Base-by-base conservation (phyloP, 495 filamentous ascomycete genomes). In the Neurospora pannonica region DNA sequence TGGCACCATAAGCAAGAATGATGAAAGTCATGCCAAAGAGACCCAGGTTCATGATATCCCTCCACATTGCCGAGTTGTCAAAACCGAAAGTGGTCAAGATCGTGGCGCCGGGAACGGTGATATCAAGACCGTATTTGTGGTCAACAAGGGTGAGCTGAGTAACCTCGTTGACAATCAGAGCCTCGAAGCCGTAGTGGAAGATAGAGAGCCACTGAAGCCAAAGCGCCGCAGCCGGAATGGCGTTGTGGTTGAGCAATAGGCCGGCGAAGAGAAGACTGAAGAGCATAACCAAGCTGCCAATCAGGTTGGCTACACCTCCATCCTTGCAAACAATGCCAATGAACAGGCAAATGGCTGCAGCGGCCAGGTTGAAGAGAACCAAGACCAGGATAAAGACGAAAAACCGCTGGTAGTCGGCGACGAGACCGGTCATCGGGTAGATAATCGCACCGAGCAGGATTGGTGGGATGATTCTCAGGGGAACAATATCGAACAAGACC, bases 201-300 rank as follows among this genome's bases (percentile, higher is more conserved):
- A 99, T 99, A 24, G 94, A 97, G n/a, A 98, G 86, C 85, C 94
- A 84, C 84, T 99, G 97, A 42, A 98, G 80, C 96, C 96, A 99
- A 73, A 93, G 78, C 9, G 93, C 92, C 9, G 90, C 89, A 46
- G 87, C 83, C 5, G 96, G 96, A 74, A 98, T 98, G 17, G 92
- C 93, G 79, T 98, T 89, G 78, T 97, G 94, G 80, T 99, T 99
- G 69, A 99, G 88, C 70, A 99, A 84, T 39, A 98, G 86, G 73
- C 96, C 96, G 0, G 94, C 94, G 82, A 99, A 97, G 1, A 99
- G 88, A 77, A 99, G 83, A 78, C 92, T 96, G 85, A 99, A 99
- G 38, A 99, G 88, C 96, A 99, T 99, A 70, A 98, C 94, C 78
- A 99, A 81, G 78, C 93, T 96, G 60, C 96, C 97, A 70, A 98